Evolutionary conservation across 805 yeast genomes (phyloP).

Genomic region (Candida arabinofermentans): DNA sequence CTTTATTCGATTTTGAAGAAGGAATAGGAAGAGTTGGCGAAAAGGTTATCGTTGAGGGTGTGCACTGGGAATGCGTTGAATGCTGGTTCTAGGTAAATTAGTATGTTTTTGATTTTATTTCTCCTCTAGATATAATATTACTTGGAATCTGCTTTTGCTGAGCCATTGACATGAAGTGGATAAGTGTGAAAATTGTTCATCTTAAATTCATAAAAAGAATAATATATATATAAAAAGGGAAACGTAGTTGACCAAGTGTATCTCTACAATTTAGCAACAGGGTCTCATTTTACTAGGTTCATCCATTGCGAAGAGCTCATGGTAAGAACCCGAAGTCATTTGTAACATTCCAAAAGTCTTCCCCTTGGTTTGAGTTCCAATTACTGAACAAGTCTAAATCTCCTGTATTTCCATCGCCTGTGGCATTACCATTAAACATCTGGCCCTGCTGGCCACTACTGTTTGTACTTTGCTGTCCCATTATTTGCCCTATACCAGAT

Average conservation of each 20-base stretch:
- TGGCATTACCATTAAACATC: background rate
- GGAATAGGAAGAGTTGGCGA: conserved; percentile 8
- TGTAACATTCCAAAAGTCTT: conserved; percentile 46
- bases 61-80: conserved; percentile 23
- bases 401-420: background rate
- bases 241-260: too few species aligned
- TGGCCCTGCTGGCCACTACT: background rate
- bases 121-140: too few species aligned
- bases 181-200: too few species aligned
- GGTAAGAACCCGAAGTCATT: conserved; percentile 47
- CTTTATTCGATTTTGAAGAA: conserved; percentile 8
- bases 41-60: conserved; percentile 6
- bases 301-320: too few species aligned
- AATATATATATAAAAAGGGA: too few species aligned
- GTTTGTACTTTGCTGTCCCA: conserved; percentile 1
- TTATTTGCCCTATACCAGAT: background rate
- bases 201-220: too few species aligned
- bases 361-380: conserved; percentile 25
- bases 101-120: too few species aligned
- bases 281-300: too few species aligned
- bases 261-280: too few species aligned
- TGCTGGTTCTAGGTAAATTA: background rate
- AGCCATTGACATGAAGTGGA: too few species aligned
- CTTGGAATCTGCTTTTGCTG: too few species aligned
- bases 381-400: conserved; percentile 17